Evolutionary conservation across 768 basidiomycete species (phyloP).

Genomic region (Sutorius australiensis): DNA sequence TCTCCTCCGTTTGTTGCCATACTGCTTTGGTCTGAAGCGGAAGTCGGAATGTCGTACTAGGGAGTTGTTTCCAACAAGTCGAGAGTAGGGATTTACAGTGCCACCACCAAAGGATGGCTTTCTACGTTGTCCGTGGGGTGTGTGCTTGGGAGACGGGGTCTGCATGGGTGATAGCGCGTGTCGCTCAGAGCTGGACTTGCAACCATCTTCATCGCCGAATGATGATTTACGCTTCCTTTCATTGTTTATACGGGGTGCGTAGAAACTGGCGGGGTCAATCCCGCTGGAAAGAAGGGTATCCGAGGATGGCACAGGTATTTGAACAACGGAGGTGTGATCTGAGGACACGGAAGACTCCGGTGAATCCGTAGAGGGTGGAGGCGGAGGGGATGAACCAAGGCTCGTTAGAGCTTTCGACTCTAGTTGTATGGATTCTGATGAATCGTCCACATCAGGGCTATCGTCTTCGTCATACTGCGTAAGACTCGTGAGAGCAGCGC

Average conservation of each 20-base stretch:
- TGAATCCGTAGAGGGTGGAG: constrained; percentile 33
- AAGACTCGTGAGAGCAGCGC: constrained; percentile 37
- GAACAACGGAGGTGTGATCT: constrained; percentile 22
- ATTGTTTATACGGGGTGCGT: constrained; percentile 28
- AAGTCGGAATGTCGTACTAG: constrained; percentile 24
- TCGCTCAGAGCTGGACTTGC: constrained; percentile 17
- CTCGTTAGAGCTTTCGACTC: constrained; percentile 19
- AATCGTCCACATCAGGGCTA: constrained; percentile 22
- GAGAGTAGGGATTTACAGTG: constrained; percentile 33
- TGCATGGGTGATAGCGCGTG: constrained; percentile 19
- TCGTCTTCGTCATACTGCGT: constrained; percentile 42
- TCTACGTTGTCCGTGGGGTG: constrained; percentile 18
- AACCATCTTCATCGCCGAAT: constrained; percentile 29
- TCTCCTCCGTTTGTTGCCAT: constrained; percentile 33
- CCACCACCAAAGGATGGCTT: constrained; percentile 32
- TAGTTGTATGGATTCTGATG: constrained; percentile 13
- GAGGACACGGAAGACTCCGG: constrained; percentile 30
- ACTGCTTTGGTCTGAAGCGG: constrained; percentile 24
- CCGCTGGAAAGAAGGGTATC: constrained; percentile 20
- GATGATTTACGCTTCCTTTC: constrained; percentile 42
- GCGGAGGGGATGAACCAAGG: constrained; percentile 28
- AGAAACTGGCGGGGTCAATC: constrained; percentile 38
- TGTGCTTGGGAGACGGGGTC: constrained; percentile 23
- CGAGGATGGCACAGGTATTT: constrained; percentile 18
- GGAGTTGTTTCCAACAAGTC: constrained; percentile 35